These are phyloP conservation scores for Venturia aucupariae DNA, from an alignment of 2,329 filamentous ascomycete genomes.

Conservation along the genomic window DNA sequence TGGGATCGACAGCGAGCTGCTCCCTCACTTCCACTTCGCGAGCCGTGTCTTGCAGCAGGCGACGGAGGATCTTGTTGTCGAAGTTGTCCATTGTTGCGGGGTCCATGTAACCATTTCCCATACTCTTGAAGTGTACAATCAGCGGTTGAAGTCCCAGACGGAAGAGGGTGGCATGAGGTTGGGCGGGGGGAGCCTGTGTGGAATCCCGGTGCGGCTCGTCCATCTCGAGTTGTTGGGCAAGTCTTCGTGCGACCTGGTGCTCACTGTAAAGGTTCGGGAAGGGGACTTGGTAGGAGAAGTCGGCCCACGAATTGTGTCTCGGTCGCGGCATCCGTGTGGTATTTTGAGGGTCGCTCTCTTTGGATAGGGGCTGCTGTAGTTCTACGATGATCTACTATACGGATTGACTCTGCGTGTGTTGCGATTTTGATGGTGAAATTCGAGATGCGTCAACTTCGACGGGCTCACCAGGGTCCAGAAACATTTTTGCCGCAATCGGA, in stretches of 20 bases:
- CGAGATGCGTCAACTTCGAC: background rate
- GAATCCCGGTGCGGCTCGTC: background rate
- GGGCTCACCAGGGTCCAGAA: background rate
- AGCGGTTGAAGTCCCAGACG: slow-evolving; percentile 14
- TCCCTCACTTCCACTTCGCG: slow-evolving; percentile 27
- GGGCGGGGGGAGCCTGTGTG: background rate
- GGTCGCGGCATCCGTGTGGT: background rate
- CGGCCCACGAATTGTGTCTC: background rate
- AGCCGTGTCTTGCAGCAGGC: slow-evolving; percentile 9
- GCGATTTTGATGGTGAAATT: background rate
- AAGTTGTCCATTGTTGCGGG: slow-evolving; percentile 9
- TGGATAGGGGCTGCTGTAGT: background rate
- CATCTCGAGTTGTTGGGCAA: background rate
- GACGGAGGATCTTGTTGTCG: slow-evolving; percentile 13
- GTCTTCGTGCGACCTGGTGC: slow-evolving; percentile 1
- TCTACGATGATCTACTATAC: background rate
- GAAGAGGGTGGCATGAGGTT: slow-evolving; percentile 12
- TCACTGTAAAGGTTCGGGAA: slow-evolving; percentile 1
- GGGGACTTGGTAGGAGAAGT: background rate
- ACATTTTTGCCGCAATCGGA: background rate
- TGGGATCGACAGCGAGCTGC: slow-evolving; percentile 46
- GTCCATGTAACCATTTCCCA: slow-evolving; percentile 14
- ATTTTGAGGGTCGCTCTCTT: background rate
- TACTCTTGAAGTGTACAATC: slow-evolving; percentile 16
- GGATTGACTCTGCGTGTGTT: background rate